A percentile compares a stretch with the other conserved stretches of the same genome.
phyloP scores from a whole-genome alignment of 2,329 filamentous ascomycete species.

The Paradendryphiella salina region DNA sequence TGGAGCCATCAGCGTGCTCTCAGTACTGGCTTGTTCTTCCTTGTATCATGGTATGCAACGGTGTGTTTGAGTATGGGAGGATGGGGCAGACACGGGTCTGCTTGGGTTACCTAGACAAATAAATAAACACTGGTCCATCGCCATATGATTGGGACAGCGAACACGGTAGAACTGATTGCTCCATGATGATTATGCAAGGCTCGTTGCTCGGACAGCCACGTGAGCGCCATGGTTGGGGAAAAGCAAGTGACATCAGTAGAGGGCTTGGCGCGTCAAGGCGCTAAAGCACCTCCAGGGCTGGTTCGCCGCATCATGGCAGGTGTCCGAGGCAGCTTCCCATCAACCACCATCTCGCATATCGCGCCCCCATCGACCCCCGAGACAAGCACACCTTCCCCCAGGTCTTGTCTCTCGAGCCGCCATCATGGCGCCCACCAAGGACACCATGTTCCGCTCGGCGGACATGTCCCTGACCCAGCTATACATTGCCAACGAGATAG shows the following conservation, averaged over 20 bases:
- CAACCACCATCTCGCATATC: slow-evolving; percentile 33
- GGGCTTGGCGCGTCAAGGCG: slow-evolving; percentile 13
- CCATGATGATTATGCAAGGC: not conserved
- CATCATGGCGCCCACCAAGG: slow-evolving; percentile 66
- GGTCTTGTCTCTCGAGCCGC: slow-evolving; percentile 37
- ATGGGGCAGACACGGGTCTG: not conserved
- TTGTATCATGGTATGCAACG: slow-evolving; percentile 1
- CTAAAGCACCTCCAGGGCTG: slow-evolving; percentile 11
- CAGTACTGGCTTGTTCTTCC: not conserved
- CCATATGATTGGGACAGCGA: not conserved
- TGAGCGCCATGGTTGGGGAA: slow-evolving; percentile 4
- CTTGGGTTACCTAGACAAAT: not conserved
- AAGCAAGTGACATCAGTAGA: slow-evolving; percentile 13
- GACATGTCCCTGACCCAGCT: slow-evolving; percentile 99
- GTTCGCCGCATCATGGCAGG: slow-evolving; percentile 30
- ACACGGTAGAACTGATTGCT: not conserved
- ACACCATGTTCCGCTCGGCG: slow-evolving; percentile 99
- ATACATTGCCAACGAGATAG: slow-evolving; percentile 98
- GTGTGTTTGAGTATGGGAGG: not conserved
- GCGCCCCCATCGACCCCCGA: slow-evolving; percentile 23
- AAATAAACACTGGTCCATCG: not conserved
- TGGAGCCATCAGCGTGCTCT: not conserved
- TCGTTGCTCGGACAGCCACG: not conserved
- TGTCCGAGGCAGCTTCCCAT: slow-evolving; percentile 35
- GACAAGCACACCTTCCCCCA: slow-evolving; percentile 29